Evolutionary conservation across 225 moss, liverwort and hornwort species (phyloP).

Genomic region (Thuidium tamariscinum): DNA sequence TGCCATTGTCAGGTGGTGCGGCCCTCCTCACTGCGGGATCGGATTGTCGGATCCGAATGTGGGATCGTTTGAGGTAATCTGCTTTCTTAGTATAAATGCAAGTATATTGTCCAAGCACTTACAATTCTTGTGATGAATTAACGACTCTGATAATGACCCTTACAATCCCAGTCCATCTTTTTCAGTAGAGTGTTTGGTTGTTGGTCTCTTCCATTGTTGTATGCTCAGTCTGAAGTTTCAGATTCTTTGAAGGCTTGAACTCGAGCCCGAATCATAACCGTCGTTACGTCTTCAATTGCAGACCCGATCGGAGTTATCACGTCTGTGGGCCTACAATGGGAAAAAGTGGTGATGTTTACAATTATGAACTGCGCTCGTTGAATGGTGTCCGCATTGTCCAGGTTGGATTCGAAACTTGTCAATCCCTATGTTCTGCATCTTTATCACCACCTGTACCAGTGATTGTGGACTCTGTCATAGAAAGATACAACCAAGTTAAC

Average conservation of each 20-base stretch:
- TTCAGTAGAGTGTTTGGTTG: neutral
- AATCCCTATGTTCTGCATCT: neutral
- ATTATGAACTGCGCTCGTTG: slow-evolving; percentile 46
- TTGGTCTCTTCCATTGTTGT: neutral
- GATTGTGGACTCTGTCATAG: neutral
- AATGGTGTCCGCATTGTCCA: slow-evolving; percentile 77
- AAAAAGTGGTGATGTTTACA: slow-evolving; percentile 42
- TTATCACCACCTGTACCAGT: neutral
- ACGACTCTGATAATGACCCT: neutral
- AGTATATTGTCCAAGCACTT: neutral
- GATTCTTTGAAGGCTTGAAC: neutral
- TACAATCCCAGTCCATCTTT: neutral
- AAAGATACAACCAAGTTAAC: neutral
- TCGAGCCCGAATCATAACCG: neutral
- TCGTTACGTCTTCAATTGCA: slow-evolving; percentile 9
- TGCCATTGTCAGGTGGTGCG: slow-evolving; percentile 76
- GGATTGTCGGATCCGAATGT: slow-evolving; percentile 88
- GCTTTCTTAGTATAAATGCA: neutral
- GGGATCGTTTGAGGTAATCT: slow-evolving; percentile 80
- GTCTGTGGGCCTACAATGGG: slow-evolving; percentile 79
- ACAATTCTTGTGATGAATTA: neutral
- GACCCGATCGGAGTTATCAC: slow-evolving; percentile 81
- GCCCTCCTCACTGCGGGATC: slow-evolving; percentile 87
- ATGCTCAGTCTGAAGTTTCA: neutral
- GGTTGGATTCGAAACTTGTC: slow-evolving; percentile 26